Conservation (phyloP, 2,329 filamentous ascomycete species). For the Aspergillus sp. region DNA sequence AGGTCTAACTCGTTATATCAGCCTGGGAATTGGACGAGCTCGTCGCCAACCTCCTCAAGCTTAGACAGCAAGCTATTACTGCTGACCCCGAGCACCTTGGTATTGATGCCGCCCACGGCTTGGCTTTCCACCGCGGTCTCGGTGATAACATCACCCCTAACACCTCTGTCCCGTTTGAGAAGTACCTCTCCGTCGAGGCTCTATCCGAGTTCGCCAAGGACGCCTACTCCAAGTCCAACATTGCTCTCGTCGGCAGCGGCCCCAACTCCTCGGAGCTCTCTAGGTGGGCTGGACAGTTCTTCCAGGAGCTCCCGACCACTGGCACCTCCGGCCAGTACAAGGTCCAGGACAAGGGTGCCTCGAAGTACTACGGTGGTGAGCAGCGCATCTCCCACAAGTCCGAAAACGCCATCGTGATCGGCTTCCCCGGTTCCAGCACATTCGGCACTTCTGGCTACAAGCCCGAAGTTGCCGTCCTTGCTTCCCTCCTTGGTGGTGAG, state of each 20-base stretch:
- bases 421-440: slow-evolving; percentile 82
- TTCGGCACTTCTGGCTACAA: slow-evolving; percentile 67
- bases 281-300: slow-evolving; percentile 93
- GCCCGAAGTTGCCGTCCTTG: slow-evolving; percentile 81
- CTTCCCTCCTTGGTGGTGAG: slow-evolving; percentile 81
- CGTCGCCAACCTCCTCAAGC: slow-evolving; percentile 66
- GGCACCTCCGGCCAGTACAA: slow-evolving; percentile 46
- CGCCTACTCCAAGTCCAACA: slow-evolving; percentile 83
- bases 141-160: slow-evolving; percentile 70
- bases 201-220: slow-evolving; percentile 68
- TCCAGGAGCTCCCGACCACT: slow-evolving; percentile 59
- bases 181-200: slow-evolving; percentile 71
- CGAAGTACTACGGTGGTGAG: slow-evolving; percentile 92
- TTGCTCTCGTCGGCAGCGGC: slow-evolving; percentile 86
- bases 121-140: slow-evolving; percentile 91
- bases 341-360: slow-evolving; percentile 54
- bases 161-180: slow-evolving; percentile 62
- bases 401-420: slow-evolving; percentile 81
- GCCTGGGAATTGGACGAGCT: slow-evolving; percentile 86
- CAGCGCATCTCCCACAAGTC: slow-evolving; percentile 72
- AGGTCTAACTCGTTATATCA: slow-evolving; percentile 4
- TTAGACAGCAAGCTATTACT: slow-evolving; percentile 68
- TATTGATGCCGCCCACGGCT: slow-evolving; percentile 73
- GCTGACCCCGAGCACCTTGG: slow-evolving; percentile 61
- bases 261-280: slow-evolving; percentile 66